Conservation (phyloP, 2,329 filamentous ascomycete species). For the Calonectria multiphialidica region DNA sequence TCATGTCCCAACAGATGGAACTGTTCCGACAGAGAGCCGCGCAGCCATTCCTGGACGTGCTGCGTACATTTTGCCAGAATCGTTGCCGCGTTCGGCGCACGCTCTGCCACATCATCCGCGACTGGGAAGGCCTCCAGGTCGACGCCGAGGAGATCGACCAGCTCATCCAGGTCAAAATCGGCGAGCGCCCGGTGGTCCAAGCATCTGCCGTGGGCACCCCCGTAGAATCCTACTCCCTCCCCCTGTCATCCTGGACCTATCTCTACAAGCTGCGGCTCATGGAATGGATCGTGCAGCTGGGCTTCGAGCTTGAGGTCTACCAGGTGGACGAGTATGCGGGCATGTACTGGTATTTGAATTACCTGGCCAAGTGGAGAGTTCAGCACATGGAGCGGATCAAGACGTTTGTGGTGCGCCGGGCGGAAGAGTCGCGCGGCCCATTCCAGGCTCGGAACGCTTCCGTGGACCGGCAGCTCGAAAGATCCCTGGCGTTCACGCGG, state of each 20-base stretch:
- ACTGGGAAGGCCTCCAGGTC: conserved; percentile 86
- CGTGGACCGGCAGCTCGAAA: conserved; percentile 58
- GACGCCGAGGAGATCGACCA: conserved; percentile 85
- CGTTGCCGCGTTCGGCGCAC: conserved; percentile 89
- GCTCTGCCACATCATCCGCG: conserved; percentile 84
- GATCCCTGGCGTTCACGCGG: conserved; percentile 68
- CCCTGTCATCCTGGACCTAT: conserved; percentile 90
- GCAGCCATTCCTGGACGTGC: conserved; percentile 84
- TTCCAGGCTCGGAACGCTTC: conserved; percentile 34
- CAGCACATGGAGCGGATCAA: conserved; percentile 81
- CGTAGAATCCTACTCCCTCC: conserved; percentile 73
- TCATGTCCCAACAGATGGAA: conserved; percentile 81
- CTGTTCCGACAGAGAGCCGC: conserved; percentile 70
- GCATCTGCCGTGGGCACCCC: conserved; percentile 45
- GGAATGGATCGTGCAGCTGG: conserved; percentile 88
- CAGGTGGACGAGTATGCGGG: conserved; percentile 84
- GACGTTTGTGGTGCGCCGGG: conserved; percentile 66
- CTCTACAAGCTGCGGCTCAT: conserved; percentile 91
- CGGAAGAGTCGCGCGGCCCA: conserved; percentile 44
- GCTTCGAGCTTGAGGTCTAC: conserved; percentile 94
- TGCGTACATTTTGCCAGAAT: conserved; percentile 90
- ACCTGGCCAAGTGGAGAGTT: conserved; percentile 76
- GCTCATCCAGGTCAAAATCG: conserved; percentile 70
- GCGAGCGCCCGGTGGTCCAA: conserved; percentile 70
- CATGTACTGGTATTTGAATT: conserved; percentile 93